phyloP scores from a whole-genome alignment of 768 basidiomycete species.

The Suillus decipiens region DNA sequence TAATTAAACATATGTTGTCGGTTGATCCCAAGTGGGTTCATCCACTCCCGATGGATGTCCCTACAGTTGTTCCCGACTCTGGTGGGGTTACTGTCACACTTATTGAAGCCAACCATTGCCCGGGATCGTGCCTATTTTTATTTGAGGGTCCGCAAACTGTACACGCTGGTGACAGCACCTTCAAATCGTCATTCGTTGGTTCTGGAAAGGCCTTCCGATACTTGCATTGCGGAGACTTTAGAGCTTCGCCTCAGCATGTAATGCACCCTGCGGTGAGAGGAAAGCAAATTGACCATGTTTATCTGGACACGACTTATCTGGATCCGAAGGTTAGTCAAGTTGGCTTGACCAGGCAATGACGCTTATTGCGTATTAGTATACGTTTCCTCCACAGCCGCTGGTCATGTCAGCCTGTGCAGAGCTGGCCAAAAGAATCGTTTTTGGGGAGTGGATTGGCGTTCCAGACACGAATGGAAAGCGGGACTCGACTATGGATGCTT shows the following conservation, averaged over 20 bases:
- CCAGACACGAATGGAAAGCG: slow-evolving; percentile 24
- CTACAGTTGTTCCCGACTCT: slow-evolving; percentile 76
- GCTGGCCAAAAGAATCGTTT: slow-evolving; percentile 61
- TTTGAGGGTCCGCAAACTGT: slow-evolving; percentile 92
- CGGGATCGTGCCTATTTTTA: slow-evolving; percentile 91
- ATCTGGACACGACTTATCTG: slow-evolving; percentile 95
- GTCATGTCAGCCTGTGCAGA: slow-evolving; percentile 93
- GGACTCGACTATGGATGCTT: slow-evolving; percentile 49
- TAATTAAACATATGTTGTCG: slow-evolving; percentile 88
- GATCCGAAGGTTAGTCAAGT: slow-evolving; percentile 69
- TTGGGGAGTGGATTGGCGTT: slow-evolving; percentile 38
- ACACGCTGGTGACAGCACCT: slow-evolving; percentile 82
- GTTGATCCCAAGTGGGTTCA: slow-evolving; percentile 91
- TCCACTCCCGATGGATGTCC: slow-evolving; percentile 78
- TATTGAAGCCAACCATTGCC: slow-evolving; percentile 99
- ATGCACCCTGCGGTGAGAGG: slow-evolving; percentile 81
- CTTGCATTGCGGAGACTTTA: slow-evolving; percentile 93
- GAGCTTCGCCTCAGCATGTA: slow-evolving; percentile 86
- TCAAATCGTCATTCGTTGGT: slow-evolving; percentile 72
- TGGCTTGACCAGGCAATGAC: slow-evolving; percentile 2
- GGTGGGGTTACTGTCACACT: slow-evolving; percentile 87
- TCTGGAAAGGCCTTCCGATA: slow-evolving; percentile 76
- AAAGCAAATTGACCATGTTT: slow-evolving; percentile 83
- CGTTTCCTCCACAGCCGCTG: slow-evolving; percentile 92
- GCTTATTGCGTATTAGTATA: slow-evolving; percentile 55